These are phyloP conservation scores for Didymella keratinophila DNA, from an alignment of 2,329 filamentous ascomycete genomes.

Conservation along the genomic window DNA sequence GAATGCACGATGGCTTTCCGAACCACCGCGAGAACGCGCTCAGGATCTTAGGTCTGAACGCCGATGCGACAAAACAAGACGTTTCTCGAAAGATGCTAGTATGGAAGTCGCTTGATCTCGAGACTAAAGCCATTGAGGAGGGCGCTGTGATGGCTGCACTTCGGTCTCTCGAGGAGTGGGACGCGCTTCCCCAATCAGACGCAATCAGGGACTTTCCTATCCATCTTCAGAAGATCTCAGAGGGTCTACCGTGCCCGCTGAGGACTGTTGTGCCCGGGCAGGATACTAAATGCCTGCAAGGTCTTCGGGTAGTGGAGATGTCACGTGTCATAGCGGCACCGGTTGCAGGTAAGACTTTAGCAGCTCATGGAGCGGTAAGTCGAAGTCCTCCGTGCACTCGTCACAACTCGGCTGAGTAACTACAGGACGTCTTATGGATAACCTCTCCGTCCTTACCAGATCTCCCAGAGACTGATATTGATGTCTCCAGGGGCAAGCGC, in stretches of 20 bases:
- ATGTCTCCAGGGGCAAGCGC: conserved; percentile 59
- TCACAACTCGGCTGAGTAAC: neutral
- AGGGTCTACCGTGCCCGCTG: conserved; percentile 19
- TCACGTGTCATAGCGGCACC: conserved; percentile 57
- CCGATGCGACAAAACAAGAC: conserved; percentile 47
- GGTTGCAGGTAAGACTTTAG: conserved; percentile 53
- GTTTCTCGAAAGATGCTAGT: conserved; percentile 50
- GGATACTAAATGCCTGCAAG: conserved; percentile 48
- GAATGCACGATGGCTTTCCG: conserved; percentile 64
- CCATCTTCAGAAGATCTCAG: conserved; percentile 48
- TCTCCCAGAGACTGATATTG: conserved; percentile 51
- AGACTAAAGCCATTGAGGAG: conserved; percentile 53
- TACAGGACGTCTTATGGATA: conserved; percentile 55
- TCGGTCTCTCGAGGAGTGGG: conserved; percentile 62
- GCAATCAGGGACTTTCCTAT: conserved; percentile 59
- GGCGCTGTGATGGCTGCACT: conserved; percentile 60
- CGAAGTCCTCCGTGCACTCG: no score
- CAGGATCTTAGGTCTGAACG: conserved; percentile 53
- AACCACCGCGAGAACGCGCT: conserved; percentile 59
- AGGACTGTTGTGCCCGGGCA: neutral
- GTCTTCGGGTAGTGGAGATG: conserved; percentile 54
- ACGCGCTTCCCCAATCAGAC: conserved; percentile 57
- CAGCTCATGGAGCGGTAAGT: conserved; percentile 52
- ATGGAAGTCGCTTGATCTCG: conserved; percentile 60
- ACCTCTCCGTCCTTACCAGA: conserved; percentile 56